Base-by-base conservation (phyloP, 2,329 filamentous ascomycete genomes). In the Pseudogymnoascus destructans region DNA sequence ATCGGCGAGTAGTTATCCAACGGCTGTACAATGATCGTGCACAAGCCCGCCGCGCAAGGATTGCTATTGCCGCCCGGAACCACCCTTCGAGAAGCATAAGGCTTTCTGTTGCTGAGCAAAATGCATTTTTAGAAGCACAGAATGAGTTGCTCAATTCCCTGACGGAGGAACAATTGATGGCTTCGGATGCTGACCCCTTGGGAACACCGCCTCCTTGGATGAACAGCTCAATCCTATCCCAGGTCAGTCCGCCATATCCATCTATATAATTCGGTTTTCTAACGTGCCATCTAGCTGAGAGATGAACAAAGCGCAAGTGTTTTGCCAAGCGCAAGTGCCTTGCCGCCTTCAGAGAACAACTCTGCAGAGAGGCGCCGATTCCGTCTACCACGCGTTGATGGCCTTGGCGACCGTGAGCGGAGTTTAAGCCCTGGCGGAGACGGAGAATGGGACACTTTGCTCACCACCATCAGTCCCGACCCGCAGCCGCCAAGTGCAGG, bases 351-450 rank as follows among this genome's bases (percentile, higher is more conserved):
- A 27, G 42, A 49, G 42, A 49, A 27, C 23, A 49, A 27, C 42
- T 49, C 23, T 49, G 2, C n/a, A 3, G 42, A 49, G 5, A 49
- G 42, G 19, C 42, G 42, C 42, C 42, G 42, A 30, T 27, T 61
- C 32, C 62, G 60, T 30, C 60, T 64, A 58, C 61, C 60, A 32
- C 63, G 59, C 56, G 62, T 86, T 1, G 85, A 95, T 70, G 89
- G 89, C 3, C 78, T 95, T 13, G 90, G 89, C 35, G 89, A 95
- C 71, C 86, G 90, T 60, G 81, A 89, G 62, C 82, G 89, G 64
- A 95, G 89, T 70, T 73, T 89, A n/a, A 90, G 85, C 67, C 85
- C 86, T 0, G 85, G 73, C 58, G 77, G 74, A 36, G 78, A 81
- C 62, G 77, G 78, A 55, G 76, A 77, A 1, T 96, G 91, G 91